Base-by-base conservation (phyloP, 225 moss, liverwort and hornwort genomes). In the Sphagnum contortum region DNA sequence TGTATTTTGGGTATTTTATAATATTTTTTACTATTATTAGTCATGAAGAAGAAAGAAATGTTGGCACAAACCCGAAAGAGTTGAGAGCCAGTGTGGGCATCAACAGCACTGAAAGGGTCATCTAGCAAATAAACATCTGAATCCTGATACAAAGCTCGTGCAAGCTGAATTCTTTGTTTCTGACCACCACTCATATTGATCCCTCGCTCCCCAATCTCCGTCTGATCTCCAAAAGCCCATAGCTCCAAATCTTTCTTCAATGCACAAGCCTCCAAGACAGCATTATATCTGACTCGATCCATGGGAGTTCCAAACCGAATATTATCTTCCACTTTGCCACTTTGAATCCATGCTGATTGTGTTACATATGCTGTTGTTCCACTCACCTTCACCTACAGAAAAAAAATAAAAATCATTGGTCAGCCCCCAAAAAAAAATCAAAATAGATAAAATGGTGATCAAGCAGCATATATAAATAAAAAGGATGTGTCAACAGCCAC, bases 81-180 rank as follows among this genome's bases (percentile, higher is more conserved):
- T 67, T 74, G 79, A 60, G 78, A 75, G 69, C 87, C 83, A 14
- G 87, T 87, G 59, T 87, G 87, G 1, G 81, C 87, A 71, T 87
- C 87, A 60, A 87, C 76, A 8, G 84, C 84, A 75, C 84, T 87
- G 47, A 87, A 87, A 66, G 87, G 84, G 71, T 87, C 87, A 74
- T 87, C 87, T 50, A 87, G 58, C 10, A 87, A 76, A 74, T 81
- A 87, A 50, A 79, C 75, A 64, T 84, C 84, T 0, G 76, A 72
- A 72, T 87, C 69, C 63, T 87, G 84, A 44, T 87, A 87, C 72
- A 87, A 76, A 56, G 87, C 87, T 44, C 84, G 74, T 50, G 87
- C 84, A 64, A 87, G 83, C 53, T 87, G 87, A 52, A 87, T 81
- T 4, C 87, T 78, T 73, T 87, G 87, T 58, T 87, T 87, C 63